These are phyloP conservation scores for Tricholoma flavovirens DNA, from an alignment of 768 basidiomycete species.

Conservation along the genomic window DNA sequence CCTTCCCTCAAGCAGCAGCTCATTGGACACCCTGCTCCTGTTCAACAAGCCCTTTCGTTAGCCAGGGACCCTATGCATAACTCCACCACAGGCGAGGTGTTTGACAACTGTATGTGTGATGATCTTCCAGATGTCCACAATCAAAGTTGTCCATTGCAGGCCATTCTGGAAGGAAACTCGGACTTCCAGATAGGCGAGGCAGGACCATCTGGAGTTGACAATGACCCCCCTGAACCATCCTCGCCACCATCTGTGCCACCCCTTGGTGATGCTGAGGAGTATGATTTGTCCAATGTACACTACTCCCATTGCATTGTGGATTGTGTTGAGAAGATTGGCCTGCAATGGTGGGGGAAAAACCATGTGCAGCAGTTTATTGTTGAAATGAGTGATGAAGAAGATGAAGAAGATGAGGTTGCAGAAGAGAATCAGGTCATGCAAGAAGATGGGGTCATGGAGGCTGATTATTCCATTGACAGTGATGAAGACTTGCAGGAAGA, in stretches of 20 bases:
- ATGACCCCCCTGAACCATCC: neutral
- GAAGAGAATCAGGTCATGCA: neutral
- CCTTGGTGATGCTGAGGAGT: neutral
- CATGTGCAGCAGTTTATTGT: neutral
- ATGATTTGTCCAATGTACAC: neutral
- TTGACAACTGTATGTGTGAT: neutral
- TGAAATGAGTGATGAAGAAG: neutral
- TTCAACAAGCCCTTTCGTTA: too few relatives aligned
- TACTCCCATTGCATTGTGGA: neutral
- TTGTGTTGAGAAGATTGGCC: conserved; percentile 2
- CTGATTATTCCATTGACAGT: neutral
- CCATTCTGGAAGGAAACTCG: neutral
- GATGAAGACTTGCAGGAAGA: neutral
- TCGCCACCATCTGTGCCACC: neutral
- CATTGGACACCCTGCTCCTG: too few relatives aligned
- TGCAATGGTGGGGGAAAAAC: neutral
- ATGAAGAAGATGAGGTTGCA: neutral
- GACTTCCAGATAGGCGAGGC: neutral
- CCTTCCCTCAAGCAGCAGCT: too few relatives aligned
- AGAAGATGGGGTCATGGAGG: neutral
- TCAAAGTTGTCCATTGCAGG: neutral
- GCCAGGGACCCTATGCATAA: too few relatives aligned
- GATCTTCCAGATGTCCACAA: neutral
- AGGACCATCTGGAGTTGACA: neutral
- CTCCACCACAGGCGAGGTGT: neutral